Evolutionary conservation across 768 basidiomycete genomes (phyloP), one percentile per base, ranked within the genome.

Genomic region (Boletus edulis): DNA sequence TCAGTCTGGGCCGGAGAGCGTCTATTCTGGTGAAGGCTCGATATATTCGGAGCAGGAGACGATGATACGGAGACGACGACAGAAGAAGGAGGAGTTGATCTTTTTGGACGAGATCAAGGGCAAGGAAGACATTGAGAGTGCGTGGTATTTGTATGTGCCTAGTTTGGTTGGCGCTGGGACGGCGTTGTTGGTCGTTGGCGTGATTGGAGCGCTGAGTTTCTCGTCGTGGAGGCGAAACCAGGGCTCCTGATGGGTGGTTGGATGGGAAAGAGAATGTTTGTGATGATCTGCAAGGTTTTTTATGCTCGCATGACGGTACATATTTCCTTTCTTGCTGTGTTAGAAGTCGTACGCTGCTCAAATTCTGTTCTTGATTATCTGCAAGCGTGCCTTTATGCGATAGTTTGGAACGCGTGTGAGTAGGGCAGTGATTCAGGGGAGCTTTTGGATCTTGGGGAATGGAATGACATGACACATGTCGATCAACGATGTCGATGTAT

Each of bases 161-260:
- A 85, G 87, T 24, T 68, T 92, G 58, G 84, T 92, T 8, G 90
- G 90, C 10, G 90, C 89, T 24, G 90, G 89, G n/a, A 91, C 89
- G 20, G 90, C 90, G 42, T 65, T 92, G 52, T 76, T 91, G 41
- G 86, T 91, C 20, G 85, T 89, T 20, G 87, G 87, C 0, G 85
- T 89, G 35, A 84, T 91, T 20, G 88, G 89, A 3, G 86, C 86
- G 7, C 70, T 92, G 59, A 88, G 89, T 57, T 82, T 92, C 67
- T 88, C 88, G 27, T 63, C 71, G 75, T 86, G 85, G 61, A 78
- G 85, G 69, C 78, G 85, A 59, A 86, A 80, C 61, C 85, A 87
- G 64, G 79, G 82, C 10, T 83, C 82, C 55, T 85, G 58, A 53
- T 24, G 20, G 5, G 12, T 4, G 4, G 24, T 44, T 44, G 46